Percentiles rank a stretch among this genome's conserved stretches.
phyloP scores from a whole-genome alignment of 176 grass and related monocot genomes.

The Coix lacrymajobi region DNA sequence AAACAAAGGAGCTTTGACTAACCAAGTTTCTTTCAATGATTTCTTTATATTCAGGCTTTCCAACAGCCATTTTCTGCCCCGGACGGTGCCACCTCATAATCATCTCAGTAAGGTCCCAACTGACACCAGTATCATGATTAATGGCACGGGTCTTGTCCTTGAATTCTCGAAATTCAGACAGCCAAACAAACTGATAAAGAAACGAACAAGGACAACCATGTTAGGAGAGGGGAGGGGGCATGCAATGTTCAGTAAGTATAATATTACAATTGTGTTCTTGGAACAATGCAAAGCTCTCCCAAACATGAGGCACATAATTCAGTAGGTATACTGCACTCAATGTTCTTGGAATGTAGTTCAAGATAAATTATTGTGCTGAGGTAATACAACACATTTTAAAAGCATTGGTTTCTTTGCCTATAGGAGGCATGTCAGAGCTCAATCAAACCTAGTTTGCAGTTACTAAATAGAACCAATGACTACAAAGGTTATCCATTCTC shows the following conservation, averaged over 20 bases:
- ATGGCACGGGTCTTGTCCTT: conserved; percentile 8
- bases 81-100: neutral
- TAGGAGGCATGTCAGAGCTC: neutral
- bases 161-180: neutral
- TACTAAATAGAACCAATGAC: neutral
- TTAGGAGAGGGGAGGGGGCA: neutral
- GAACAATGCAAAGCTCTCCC: neutral
- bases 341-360: neutral
- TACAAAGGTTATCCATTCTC: neutral
- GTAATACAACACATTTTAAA: neutral
- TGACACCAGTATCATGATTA: conserved; percentile 3
- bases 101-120: neutral
- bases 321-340: neutral
- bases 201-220: neutral
- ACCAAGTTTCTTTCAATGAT: neutral
- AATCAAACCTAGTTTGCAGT: neutral
- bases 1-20: neutral
- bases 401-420: neutral
- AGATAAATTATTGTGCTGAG: neutral
- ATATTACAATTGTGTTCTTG: no score
- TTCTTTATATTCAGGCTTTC: neutral
- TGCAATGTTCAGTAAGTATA: no score
- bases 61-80: neutral
- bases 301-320: neutral
- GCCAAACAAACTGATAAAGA: neutral